Evolutionary conservation across 1,139 yeast species (phyloP).

Genomic region (Suhomyces maxii): DNA sequence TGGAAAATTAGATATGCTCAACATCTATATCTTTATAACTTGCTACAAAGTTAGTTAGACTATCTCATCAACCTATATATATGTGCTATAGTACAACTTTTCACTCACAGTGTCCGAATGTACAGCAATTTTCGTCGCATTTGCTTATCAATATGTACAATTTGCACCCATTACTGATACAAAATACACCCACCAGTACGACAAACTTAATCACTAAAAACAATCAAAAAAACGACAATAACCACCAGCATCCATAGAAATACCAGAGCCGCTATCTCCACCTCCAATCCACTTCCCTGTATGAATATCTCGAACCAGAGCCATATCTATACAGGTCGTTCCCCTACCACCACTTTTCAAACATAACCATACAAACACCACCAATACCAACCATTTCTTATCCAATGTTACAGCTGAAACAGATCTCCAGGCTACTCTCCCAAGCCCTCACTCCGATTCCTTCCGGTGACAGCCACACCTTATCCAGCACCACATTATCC

Average conservation of each 20-base stretch:
- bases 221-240: too few relatives aligned
- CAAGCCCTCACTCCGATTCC: conserved; percentile 40
- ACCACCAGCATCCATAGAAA: too few relatives aligned
- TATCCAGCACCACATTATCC: conserved; percentile 13
- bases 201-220: too few relatives aligned
- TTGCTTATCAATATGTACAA: not conserved
- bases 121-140: not conserved
- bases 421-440: conserved; percentile 42
- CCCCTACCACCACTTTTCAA: not conserved
- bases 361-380: not conserved
- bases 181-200: too few relatives aligned
- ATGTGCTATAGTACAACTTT: too few relatives aligned
- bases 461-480: conserved; percentile 7
- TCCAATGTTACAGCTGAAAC: conserved; percentile 49
- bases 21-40: too few relatives aligned
- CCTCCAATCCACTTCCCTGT: not conserved
- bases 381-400: not conserved
- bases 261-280: too few relatives aligned
- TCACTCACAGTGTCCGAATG: not conserved
- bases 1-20: too few relatives aligned
- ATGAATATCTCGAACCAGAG: not conserved
- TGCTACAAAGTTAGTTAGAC: too few relatives aligned
- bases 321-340: not conserved
- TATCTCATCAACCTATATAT: too few relatives aligned
- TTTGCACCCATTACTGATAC: too few relatives aligned